phyloP scores from a whole-genome alignment of 768 basidiomycete species.

The Panaeolus papilionaceus region DNA sequence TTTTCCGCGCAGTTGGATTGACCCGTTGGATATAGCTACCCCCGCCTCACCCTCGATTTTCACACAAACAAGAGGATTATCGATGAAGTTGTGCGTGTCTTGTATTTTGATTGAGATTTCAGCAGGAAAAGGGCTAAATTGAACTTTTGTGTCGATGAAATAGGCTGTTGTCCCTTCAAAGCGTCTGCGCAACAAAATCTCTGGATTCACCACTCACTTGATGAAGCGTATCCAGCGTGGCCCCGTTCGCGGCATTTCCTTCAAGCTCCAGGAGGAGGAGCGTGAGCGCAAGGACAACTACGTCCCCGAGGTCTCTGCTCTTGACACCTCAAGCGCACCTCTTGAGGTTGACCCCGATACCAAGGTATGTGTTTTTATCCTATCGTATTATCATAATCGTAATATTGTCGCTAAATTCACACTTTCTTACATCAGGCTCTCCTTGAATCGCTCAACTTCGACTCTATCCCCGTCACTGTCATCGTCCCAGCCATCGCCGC shows the following conservation, averaged over 20 bases:
- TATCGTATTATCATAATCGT: background rate
- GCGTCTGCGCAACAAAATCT: conserved; percentile 99
- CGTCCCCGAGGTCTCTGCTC: conserved; percentile 97
- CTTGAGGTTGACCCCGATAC: conserved; percentile 93
- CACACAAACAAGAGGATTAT: conserved; percentile 99
- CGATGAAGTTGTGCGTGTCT: conserved; percentile 83
- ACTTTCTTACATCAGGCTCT: conserved; percentile 62
- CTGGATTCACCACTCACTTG: conserved; percentile 99
- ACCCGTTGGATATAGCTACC: conserved; percentile 68
- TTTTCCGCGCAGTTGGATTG: conserved; percentile 2
- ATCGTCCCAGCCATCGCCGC: conserved; percentile 65
- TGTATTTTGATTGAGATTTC: background rate
- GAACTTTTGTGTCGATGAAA: conserved; percentile 6
- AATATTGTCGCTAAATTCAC: background rate
- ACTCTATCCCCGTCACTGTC: conserved; percentile 81
- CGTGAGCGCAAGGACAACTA: conserved; percentile 99
- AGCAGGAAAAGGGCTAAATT: background rate
- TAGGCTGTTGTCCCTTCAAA: conserved; percentile 96
- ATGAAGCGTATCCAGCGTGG: conserved; percentile 99
- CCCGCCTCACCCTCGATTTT: conserved; percentile 98
- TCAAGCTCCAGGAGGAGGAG: conserved; percentile 99
- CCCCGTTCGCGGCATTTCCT: conserved; percentile 98
- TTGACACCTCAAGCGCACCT: conserved; percentile 75
- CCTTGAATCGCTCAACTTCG: conserved; percentile 92
- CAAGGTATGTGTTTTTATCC: conserved; percentile 63